phyloP scores from a whole-genome alignment of 176 grass and related monocot genomes.

The Oryza meridionalis region DNA sequence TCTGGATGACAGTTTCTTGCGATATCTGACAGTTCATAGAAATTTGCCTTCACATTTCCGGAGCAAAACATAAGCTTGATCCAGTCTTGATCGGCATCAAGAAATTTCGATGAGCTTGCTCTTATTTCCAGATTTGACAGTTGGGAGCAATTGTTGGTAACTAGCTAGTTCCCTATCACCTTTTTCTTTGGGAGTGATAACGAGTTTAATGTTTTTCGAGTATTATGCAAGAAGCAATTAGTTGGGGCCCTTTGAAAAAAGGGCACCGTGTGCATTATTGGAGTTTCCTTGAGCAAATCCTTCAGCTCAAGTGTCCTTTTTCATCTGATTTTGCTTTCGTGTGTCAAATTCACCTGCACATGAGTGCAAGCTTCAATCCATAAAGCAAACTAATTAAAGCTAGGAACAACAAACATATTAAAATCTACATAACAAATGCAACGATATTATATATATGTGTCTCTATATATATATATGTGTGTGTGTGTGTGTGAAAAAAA shows the following conservation, averaged over 20 bases:
- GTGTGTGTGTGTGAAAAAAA: too few relatives aligned
- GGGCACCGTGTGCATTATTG: constrained; percentile 46
- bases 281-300: constrained; percentile 48
- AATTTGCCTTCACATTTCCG: background rate
- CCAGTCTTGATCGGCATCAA: background rate
- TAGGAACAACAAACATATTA: background rate
- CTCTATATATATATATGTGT: too few relatives aligned
- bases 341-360: constrained; percentile 58
- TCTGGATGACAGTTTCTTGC: background rate
- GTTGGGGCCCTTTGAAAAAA: background rate
- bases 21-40: background rate
- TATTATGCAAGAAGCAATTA: background rate
- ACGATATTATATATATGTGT: background rate
- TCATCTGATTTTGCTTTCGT: constrained; percentile 48
- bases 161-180: background rate
- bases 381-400: constrained; percentile 20
- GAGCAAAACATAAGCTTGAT: background rate
- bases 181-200: background rate
- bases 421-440: background rate
- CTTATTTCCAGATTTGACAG: background rate
- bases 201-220: constrained; percentile 6
- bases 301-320: constrained; percentile 45
- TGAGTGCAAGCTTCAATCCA: constrained; percentile 55
- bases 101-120: background rate
- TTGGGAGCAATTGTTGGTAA: background rate